Evolutionary conservation across 345 rosid genomes (phyloP).

Genomic region (Euphorbia pulcherrima): DNA sequence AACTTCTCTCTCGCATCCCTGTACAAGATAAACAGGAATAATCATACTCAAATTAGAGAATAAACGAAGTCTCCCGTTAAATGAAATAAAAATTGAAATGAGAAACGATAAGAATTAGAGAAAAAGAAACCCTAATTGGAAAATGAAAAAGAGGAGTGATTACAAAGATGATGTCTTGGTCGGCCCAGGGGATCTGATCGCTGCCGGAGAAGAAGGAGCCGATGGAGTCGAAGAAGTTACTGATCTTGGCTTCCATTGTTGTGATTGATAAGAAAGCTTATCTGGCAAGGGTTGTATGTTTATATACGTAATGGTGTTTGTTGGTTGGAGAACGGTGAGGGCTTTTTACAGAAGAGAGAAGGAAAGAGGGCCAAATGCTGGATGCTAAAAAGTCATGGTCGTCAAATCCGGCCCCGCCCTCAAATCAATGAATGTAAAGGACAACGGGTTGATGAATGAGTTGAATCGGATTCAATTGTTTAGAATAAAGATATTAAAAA

Average conservation of each 20-base stretch:
- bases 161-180: conserved; percentile 61
- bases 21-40: not conserved
- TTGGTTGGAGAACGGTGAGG: not conserved
- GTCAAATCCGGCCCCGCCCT: no score
- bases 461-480: no score
- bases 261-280: not conserved
- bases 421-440: no score
- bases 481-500: no score
- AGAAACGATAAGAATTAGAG: not conserved
- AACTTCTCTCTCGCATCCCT: conserved; percentile 77
- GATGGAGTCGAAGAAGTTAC: conserved; percentile 26
- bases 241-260: conserved; percentile 25
- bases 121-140: not conserved
- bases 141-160: not conserved
- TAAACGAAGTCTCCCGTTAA: not conserved
- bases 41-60: not conserved
- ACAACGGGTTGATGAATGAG: no score
- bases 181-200: conserved; percentile 76
- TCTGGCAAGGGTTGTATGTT: not conserved
- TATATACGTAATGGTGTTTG: not conserved
- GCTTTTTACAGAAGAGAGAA: not conserved
- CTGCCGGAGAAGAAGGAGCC: conserved; percentile 53
- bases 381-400: no score
- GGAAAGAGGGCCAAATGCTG: not conserved
- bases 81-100: not conserved